Evolutionary conservation across 164 flowering plant species (phyloP).

Genomic region (Aristolochia californica): DNA sequence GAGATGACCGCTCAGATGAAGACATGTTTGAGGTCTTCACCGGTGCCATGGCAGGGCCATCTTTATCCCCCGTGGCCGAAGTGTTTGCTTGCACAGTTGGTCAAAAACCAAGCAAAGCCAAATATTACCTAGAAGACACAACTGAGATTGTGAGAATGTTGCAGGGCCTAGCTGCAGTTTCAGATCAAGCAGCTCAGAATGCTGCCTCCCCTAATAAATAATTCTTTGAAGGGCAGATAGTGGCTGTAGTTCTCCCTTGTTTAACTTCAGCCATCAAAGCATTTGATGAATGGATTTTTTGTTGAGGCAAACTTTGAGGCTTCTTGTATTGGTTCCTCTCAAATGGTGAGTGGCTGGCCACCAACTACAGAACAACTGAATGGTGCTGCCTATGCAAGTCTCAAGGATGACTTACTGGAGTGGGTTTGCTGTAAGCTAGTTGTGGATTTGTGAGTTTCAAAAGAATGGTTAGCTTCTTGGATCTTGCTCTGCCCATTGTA

Average conservation of each 20-base stretch:
- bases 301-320: not conserved
- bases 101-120: conserved; percentile 45
- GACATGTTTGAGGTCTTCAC: conserved; percentile 43
- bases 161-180: conserved; percentile 34
- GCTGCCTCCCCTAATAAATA: not conserved
- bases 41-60: conserved; percentile 25
- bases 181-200: conserved; percentile 19
- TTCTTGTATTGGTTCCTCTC: too few species aligned
- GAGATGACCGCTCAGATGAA: conserved; percentile 49
- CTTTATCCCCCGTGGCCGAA: conserved; percentile 33
- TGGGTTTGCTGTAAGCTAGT: too few species aligned
- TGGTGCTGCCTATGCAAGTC: too few species aligned
- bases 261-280: not conserved
- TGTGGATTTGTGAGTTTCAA: too few species aligned
- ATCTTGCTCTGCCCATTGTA: too few species aligned
- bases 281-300: not conserved
- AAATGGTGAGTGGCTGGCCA: too few species aligned
- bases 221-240: too few species aligned
- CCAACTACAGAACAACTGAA: too few species aligned
- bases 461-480: too few species aligned
- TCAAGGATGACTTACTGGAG: too few species aligned
- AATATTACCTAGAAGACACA: conserved; percentile 41
- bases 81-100: conserved; percentile 58
- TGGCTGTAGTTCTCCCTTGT: not conserved
- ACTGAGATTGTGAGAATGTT: conserved; percentile 32